These are phyloP conservation scores for Nothophaeocryptopus gaeumannii DNA, from an alignment of 2,329 filamentous ascomycete species.

Conservation along the genomic window DNA sequence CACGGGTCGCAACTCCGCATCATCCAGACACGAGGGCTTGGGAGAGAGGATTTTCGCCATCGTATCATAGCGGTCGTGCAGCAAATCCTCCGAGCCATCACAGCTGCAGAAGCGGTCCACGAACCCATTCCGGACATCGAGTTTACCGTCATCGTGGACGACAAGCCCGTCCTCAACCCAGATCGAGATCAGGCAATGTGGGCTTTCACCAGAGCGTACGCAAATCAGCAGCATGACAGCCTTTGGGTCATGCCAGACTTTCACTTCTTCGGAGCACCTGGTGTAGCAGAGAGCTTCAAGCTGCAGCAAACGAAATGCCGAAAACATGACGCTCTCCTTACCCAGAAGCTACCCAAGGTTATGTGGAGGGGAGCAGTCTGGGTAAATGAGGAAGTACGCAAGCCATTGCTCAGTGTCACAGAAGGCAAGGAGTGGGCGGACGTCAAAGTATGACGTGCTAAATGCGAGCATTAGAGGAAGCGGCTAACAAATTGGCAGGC, in stretches of 20 bases:
- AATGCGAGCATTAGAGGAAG: background rate
- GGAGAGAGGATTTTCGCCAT: conserved; percentile 26
- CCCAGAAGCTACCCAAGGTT: conserved; percentile 29
- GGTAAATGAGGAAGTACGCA: conserved; percentile 27
- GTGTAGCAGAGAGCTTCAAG: conserved; percentile 22
- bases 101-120: conserved; percentile 18
- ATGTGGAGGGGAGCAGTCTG: conserved; percentile 33
- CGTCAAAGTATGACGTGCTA: conserved; percentile 26
- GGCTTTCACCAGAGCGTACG: conserved; percentile 17
- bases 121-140: conserved; percentile 23
- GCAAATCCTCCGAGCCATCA: conserved; percentile 17
- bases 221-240: conserved; percentile 21
- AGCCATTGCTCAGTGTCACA: conserved; percentile 32
- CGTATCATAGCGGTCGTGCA: conserved; percentile 34
- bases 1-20: conserved; percentile 22
- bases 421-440: conserved; percentile 38
- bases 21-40: conserved; percentile 19
- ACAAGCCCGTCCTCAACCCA: conserved; percentile 14
- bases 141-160: conserved; percentile 22
- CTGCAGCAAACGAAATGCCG: conserved; percentile 19
- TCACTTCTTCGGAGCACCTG: conserved; percentile 22
- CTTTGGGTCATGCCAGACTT: conserved; percentile 24
- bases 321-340: conserved; percentile 23
- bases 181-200: conserved; percentile 14
- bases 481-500: conserved; percentile 12